Evolutionary conservation across 2,329 filamentous ascomycete genomes (phyloP).

Genomic region (Diaporthe humulicola): DNA sequence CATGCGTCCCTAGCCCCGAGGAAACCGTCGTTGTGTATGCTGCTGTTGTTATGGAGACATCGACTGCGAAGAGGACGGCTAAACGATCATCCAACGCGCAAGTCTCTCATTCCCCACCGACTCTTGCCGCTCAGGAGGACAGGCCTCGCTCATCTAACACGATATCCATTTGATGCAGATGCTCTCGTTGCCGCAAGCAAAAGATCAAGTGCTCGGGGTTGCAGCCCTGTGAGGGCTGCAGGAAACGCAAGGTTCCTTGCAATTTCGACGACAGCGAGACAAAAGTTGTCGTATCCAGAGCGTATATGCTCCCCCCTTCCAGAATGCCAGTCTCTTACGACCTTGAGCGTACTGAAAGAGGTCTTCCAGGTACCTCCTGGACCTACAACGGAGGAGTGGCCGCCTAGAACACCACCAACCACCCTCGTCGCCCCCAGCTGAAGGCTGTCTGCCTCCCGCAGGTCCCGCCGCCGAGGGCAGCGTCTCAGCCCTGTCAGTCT

Average conservation of each 20-base stretch:
- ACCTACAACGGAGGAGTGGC: constrained; percentile 41
- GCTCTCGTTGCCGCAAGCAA: constrained; percentile 58
- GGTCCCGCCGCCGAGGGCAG: constrained; percentile 19
- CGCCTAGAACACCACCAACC: constrained; percentile 36
- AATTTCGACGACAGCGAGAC: constrained; percentile 61
- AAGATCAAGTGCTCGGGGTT: constrained; percentile 60
- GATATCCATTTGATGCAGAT: constrained; percentile 57
- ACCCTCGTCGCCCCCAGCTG: constrained; percentile 19
- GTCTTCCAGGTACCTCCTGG: constrained; percentile 42
- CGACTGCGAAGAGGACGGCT: constrained; percentile 28
- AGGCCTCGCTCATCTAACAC: constrained; percentile 47
- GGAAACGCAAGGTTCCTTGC: constrained; percentile 56
- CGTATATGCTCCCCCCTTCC: constrained; percentile 48
- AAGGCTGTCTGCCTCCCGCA: constrained; percentile 12
- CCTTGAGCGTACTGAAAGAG: constrained; percentile 21
- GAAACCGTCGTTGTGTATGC: background rate
- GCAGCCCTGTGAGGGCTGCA: constrained; percentile 58
- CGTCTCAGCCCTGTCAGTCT: constrained; percentile 8
- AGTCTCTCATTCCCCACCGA: constrained; percentile 9
- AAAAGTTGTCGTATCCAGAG: constrained; percentile 62
- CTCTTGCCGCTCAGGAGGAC: no score
- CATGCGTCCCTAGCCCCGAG: background rate
- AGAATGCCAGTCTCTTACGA: constrained; percentile 14
- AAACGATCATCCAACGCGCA: constrained; percentile 43
- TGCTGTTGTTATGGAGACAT: constrained; percentile 23